Evolutionary conservation across 1,284 basidiomycete genomes (phyloP), one percentile per base, ranked within the genome.

Genomic region (Rhizoctonia solani): DNA sequence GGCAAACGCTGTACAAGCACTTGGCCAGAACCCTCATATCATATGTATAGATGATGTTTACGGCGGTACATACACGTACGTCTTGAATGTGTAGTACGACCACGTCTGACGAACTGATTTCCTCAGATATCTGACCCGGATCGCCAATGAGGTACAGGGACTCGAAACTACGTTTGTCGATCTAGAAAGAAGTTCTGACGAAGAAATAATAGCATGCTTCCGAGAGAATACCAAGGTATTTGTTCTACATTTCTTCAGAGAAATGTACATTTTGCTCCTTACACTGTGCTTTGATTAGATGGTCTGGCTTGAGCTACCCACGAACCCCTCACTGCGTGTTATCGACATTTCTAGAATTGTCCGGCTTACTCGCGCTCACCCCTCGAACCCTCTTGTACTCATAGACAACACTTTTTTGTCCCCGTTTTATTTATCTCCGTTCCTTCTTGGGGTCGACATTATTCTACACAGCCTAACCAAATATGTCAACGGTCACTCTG

Each of bases 231-330:
- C 95, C 3, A 93, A 91, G 83, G 91, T 92, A 66, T 49, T 83
- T 42, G 47, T 21, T 11, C 42, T 52, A 19, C 59, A 25, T 68
- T 2, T 13, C 52, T 69, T 56, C 30, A 32, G 9, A 30, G n/a
- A n/a, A n/a, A n/a, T n/a, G n/a, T n/a, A n/a, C n/a, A n/a, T n/a
- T n/a, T n/a, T n/a, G n/a, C n/a, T n/a, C n/a, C n/a, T n/a, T n/a
- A n/a, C n/a, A n/a, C n/a, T n/a, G n/a, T n/a, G n/a, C n/a, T n/a
- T n/a, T n/a, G n/a, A n/a, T n/a, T 47, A 95, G 90, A 82, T 98
- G n/a, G 85, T 99, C 68, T 98, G 95, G 95, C 87, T 98, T 74
- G 95, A 99, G 79, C 85, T 92, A 0, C 96, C 95, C 0, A 98
- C 95, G 14, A 98, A 98, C 79, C 96, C 96, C 0, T 93, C 93